Evolutionary conservation across 208 protist species (phyloP), one percentile per base, ranked within the genome.

Genomic region (Leishmania braziliensis): DNA sequence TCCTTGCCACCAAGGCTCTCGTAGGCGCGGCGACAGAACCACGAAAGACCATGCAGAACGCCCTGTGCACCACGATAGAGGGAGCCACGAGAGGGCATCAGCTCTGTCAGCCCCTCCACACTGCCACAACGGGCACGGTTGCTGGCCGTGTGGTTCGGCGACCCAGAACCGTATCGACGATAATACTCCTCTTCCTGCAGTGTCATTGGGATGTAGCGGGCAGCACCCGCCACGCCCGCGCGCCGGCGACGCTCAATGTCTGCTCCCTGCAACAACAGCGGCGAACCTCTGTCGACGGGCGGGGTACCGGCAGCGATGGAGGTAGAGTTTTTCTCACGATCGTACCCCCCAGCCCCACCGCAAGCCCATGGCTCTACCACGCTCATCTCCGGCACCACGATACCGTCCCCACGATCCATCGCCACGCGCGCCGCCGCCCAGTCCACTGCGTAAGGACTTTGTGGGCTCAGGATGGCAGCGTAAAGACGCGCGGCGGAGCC

Each of bases 391-490:
- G 81, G 72, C 14, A 93, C 70, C 39, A 93, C 86, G 23, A 87
- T 58, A 16, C 88, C 90, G 53, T 91, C 88, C 46, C 73, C 77
- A 4, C 88, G 88, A 14, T 58, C 63, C 23, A 86, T 80, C 23
- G 90, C 83, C 33, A 77, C 74, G 23, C 77, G 81, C 5, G 84
- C 86, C 9, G 79, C 86, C 3, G 73, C 74, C 88, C 90, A 93
- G 83, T 93, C 84, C 51, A 91, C 78, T 2, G 58, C 69, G 72
- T 90, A 91, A 56, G 80, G 68, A 39, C 87, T 90, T 50, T 84
- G 70, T 46, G 76, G 62, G 10, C 82, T 89, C 6, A 90, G 66
- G 9, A 93, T 36, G 10, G 86, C 79, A 18, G 86, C 69, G 79
- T 84, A 93, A 18, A 90, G 74, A 18, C 87, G 85, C 5, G 76